Evolutionary conservation across 1,284 basidiomycete species (phyloP), one percentile per base, ranked within the genome.

Genomic region (Cryptococcus sp.): DNA sequence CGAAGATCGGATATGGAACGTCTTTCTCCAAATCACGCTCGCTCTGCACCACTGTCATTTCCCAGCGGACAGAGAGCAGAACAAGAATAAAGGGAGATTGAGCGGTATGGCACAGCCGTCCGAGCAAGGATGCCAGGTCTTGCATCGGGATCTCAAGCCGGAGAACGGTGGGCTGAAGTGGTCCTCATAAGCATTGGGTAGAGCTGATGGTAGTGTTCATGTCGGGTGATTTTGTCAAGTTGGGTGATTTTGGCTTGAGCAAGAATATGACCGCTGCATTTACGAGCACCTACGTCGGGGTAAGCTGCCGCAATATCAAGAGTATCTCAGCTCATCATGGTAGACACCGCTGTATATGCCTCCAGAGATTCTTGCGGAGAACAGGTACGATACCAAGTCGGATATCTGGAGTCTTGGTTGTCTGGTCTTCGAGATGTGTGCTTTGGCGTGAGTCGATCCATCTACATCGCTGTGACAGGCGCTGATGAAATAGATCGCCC

Each of bases 301-400:
- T 93, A 68, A 55, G 86, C 76, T 4, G 10, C 6, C 3, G 36
- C 38, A 16, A 38, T 25, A 21, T 26, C 2, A 51, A 58, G 9
- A 57, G 25, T 16, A 18, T 18, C 5, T 31, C n/a, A 26, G 4
- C 26, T 44, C 44, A 22, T 35, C 45, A 12, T 58, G 11, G 7
- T n/a, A 92, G 87, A 97, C 93, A 9, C 94, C 94, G 2, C 93
- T 97, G 64, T 97, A 98, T 74, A 97, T 98, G 93, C 93, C 90
- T 1, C 93, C 94, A 0, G 93, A 97, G 72, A 79, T 97, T 21
- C 90, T 97, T 78, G 88, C 90, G 71, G 92, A 95, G 64, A 91
- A 89, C 67, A 83, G 87, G 5, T 98, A 98, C 72, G 94, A 97
- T 74, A 86, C 87, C 19, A 97, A 97, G 74, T 92, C 88, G 0